phyloP scores from a whole-genome alignment of 352 stramenopile species.

The Phytophthora citricola region DNA sequence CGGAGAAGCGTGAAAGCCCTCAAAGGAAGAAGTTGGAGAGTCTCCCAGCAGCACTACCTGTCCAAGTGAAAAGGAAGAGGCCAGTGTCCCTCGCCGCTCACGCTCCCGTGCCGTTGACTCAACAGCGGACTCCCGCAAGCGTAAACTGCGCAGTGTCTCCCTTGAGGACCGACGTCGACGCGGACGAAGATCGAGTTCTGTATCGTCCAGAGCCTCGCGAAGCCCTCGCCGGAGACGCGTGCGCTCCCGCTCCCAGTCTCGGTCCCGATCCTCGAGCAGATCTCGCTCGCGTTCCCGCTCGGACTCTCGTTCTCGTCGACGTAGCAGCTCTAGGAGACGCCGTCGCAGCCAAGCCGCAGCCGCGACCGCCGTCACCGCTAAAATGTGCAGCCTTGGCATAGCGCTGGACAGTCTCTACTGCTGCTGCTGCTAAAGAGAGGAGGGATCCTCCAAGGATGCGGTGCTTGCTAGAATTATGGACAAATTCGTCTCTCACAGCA shows the following conservation, averaged over 20 bases:
- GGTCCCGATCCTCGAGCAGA: constrained; percentile 24
- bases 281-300: constrained; percentile 45
- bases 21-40: constrained; percentile 17
- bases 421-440: not conserved
- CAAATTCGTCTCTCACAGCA: too few relatives aligned
- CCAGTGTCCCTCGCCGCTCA: not conserved
- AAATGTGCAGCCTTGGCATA: constrained; percentile 1
- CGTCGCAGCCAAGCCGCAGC: constrained; percentile 35
- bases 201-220: constrained; percentile 20
- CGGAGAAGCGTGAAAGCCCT: not conserved
- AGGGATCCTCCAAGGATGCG: not conserved
- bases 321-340: constrained; percentile 30
- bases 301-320: constrained; percentile 34
- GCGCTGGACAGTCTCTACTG: not conserved
- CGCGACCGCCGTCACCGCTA: constrained; percentile 29
- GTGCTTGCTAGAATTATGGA: too few relatives aligned
- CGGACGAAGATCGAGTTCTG: constrained; percentile 29
- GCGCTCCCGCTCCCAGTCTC: constrained; percentile 36
- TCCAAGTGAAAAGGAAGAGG: constrained; percentile 24
- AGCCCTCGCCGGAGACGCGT: constrained; percentile 30
- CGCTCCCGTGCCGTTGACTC: constrained; percentile 6
- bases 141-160: constrained; percentile 32
- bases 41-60: constrained; percentile 5
- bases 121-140: constrained; percentile 21
- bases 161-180: constrained; percentile 24